A percentile compares a stretch with the other conserved stretches of the same genome.
These are phyloP conservation scores for Ambrosia trifida DNA, from an alignment of 129 eudicot species.

Conservation along the genomic window DNA sequence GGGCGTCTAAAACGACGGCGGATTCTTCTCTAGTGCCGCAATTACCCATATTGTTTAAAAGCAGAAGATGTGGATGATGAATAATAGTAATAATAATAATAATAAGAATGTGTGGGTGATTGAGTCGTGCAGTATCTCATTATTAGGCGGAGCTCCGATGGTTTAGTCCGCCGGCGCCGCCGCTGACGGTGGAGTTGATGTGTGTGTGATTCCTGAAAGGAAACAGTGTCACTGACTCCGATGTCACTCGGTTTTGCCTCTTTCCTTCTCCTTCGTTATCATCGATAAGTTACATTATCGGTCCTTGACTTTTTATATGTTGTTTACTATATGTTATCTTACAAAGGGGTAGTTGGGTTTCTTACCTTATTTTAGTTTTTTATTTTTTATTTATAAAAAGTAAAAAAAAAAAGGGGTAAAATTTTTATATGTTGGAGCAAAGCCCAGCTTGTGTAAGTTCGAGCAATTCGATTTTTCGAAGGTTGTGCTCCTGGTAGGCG, in stretches of 20 bases:
- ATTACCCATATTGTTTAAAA: conserved; percentile 64
- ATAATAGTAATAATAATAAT: too few species aligned
- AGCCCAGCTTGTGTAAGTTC: too few species aligned
- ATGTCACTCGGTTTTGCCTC: conserved; percentile 17
- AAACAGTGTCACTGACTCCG: conserved; percentile 24
- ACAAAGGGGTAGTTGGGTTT: too few species aligned
- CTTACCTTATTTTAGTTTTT: too few species aligned
- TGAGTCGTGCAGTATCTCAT: conserved; percentile 45
- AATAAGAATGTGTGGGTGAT: background rate
- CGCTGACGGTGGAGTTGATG: conserved; percentile 8
- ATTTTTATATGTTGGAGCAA: too few species aligned
- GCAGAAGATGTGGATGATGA: conserved; percentile 18
- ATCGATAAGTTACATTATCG: conserved; percentile 35
- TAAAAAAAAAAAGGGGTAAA: too few species aligned
- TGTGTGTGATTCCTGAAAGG: conserved; percentile 33
- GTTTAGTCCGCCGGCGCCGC: conserved; percentile 4
- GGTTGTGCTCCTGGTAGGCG: too few species aligned
- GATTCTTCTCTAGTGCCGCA: conserved; percentile 98
- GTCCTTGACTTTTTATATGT: background rate
- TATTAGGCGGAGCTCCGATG: conserved; percentile 33
- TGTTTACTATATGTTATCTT: too few species aligned
- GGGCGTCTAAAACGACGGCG: conserved; percentile 83
- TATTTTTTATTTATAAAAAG: too few species aligned
- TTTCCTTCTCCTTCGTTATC: conserved; percentile 42
- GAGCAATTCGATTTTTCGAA: too few species aligned